A percentile compares a stretch with the other conserved stretches of the same genome.
Conservation (phyloP, 2,329 filamentous ascomycete genomes). For the Pleomassaria siparia region DNA sequence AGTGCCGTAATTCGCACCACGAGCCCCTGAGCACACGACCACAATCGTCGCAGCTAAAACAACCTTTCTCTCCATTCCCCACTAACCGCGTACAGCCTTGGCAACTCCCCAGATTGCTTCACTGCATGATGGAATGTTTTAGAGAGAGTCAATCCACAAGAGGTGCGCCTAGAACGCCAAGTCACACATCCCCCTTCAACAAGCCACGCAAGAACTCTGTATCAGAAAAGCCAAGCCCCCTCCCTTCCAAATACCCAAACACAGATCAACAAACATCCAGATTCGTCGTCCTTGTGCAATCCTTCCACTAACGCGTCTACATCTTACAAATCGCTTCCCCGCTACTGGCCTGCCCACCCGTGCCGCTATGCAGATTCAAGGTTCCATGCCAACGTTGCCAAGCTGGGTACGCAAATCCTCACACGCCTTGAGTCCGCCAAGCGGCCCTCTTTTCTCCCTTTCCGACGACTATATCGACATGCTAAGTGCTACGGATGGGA, state of each 20-base stretch:
- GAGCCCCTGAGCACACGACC: background rate
- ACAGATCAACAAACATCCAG: too few species aligned
- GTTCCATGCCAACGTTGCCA: too few species aligned
- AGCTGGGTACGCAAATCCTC: constrained; percentile 10
- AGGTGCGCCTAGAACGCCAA: background rate
- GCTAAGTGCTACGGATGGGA: background rate
- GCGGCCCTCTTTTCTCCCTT: background rate
- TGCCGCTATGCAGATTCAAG: background rate
- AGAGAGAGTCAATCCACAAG: background rate
- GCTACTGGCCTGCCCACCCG: background rate
- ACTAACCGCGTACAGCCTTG: too few species aligned
- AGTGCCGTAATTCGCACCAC: constrained; percentile 2
- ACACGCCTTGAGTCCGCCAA: constrained; percentile 15
- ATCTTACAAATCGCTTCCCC: background rate
- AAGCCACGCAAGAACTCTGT: too few species aligned
- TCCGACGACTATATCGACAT: background rate
- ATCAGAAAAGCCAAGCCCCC: too few species aligned
- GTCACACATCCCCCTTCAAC: background rate
- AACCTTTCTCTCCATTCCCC: too few species aligned
- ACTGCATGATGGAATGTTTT: background rate
- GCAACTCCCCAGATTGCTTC: too few species aligned
- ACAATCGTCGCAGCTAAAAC: background rate
- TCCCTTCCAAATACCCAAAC: too few species aligned
- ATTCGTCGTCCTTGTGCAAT: too few species aligned
- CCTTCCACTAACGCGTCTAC: background rate